phyloP scores from a whole-genome alignment of 2,329 filamentous ascomycete genomes.

The Dryadomyces quercivorus region DNA sequence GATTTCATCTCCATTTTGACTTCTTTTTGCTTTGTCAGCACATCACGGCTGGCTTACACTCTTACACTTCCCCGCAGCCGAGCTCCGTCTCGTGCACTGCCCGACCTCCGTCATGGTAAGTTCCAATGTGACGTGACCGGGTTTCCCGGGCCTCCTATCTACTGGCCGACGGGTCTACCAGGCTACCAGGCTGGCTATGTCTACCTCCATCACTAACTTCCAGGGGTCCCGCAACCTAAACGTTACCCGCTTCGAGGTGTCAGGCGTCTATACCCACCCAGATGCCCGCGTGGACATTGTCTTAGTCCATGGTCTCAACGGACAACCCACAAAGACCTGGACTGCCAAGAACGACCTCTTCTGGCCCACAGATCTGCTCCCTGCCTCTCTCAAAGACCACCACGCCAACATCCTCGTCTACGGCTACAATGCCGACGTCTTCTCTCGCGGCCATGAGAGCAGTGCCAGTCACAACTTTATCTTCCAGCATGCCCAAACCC shows the following conservation, averaged over 20 bases:
- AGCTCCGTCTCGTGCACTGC: neutral
- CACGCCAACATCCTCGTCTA: conserved; percentile 58
- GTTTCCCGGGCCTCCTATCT: neutral
- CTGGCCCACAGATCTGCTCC: conserved; percentile 59
- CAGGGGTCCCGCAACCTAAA: conserved; percentile 4
- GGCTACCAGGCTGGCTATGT: neutral
- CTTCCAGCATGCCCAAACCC: conserved; percentile 57
- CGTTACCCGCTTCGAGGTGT: conserved; percentile 37
- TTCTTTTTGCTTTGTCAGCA: neutral
- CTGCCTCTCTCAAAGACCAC: conserved; percentile 40
- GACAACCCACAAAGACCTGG: conserved; percentile 53
- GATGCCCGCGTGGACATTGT: conserved; percentile 52
- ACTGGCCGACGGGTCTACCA: too few relatives aligned
- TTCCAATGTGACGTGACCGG: too few relatives aligned
- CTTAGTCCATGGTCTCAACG: conserved; percentile 60
- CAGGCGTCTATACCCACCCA: conserved; percentile 45
- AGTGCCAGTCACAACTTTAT: conserved; percentile 54
- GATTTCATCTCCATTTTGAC: neutral
- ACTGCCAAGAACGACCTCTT: conserved; percentile 43
- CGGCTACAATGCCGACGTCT: conserved; percentile 61
- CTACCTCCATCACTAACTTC: too few relatives aligned
- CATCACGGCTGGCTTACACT: too few relatives aligned
- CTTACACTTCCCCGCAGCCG: neutral
- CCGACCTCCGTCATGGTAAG: neutral
- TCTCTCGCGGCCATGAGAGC: conserved; percentile 28